Conservation (phyloP, 371 early-diverging fungal genomes). For the Haplosporangium sp. region DNA sequence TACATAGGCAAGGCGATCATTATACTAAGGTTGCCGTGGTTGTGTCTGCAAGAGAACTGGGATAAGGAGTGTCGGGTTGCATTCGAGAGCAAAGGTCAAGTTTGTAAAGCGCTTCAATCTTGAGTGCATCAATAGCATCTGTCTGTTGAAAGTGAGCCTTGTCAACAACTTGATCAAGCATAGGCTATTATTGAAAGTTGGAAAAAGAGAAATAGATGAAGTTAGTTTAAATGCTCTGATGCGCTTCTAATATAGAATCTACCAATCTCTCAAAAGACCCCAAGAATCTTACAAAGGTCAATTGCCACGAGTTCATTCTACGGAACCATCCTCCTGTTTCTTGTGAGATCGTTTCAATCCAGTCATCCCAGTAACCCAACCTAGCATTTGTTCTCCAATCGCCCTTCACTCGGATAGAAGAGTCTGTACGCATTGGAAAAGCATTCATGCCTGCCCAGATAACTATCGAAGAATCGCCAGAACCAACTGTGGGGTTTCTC, state of each 20-base stretch:
- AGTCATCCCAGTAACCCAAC: slow-evolving; percentile 46
- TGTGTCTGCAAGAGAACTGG: background rate
- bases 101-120: slow-evolving; percentile 39
- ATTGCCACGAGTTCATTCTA: slow-evolving; percentile 39
- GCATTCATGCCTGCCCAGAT: slow-evolving; percentile 52
- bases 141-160: slow-evolving; percentile 44
- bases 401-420: slow-evolving; percentile 27
- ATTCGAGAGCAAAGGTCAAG: slow-evolving; percentile 37
- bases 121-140: slow-evolving; percentile 44
- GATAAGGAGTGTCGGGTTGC: slow-evolving; percentile 17
- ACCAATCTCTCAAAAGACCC: background rate
- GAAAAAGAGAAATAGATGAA: background rate
- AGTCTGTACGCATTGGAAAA: slow-evolving; percentile 44
- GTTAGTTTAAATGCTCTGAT: background rate
- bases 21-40: background rate
- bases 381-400: slow-evolving; percentile 49
- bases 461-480: slow-evolving; percentile 17
- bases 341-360: slow-evolving; percentile 32
- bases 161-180: slow-evolving; percentile 32
- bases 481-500: background rate
- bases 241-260: background rate
- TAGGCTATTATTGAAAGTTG: slow-evolving; percentile 17
- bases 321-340: slow-evolving; percentile 36
- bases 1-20: background rate
- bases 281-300: slow-evolving; percentile 42